Base-by-base conservation (phyloP, 164 flowering plant genomes). In the Vitis labrusca region DNA sequence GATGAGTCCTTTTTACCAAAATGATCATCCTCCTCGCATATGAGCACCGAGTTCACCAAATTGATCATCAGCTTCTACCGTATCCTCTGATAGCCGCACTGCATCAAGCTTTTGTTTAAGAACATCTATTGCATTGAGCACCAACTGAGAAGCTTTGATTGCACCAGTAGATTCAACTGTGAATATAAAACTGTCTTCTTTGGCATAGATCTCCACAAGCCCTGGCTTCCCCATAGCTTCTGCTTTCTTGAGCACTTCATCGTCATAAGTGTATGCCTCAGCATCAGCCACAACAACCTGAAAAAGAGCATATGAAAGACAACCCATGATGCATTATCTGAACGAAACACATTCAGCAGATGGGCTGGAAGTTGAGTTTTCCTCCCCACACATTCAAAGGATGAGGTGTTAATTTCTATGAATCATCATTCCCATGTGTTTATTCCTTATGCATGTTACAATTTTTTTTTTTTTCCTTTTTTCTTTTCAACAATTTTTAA, bases 91-190 rank as follows among this genome's bases (percentile, higher is more conserved):
- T 5, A 91, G 82, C 52, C 97, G 92, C 73, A 91, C 98, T 3
- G 98, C 93, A 82, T 96, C 99, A 69, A 95, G 83, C 80, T 96
- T 96, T 60, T 83, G 91, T 69, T 93, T 96, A 59, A 96, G 85
- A 51, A 96, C 70, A 49, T 96, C 92, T 13, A 96, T 96, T 10
- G 99, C 97, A 82, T 93, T 96, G 50, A 88, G 71, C 16, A 96
- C 83, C 79, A 96, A 57, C 75, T 91, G 97, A 48, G 95, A 87
- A 77, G 98, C 94, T 78, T 91, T 93, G 65, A 93, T 61, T 5
- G 95, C 97, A 67, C 98, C 99, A 12, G 99, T 96, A 16, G 99
- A 83, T 73, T 96, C 98, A 52, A 96, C 98, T 0, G 98, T 91
- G 81, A 96, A 91, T 19, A 93, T 85, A 63, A 96, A 96, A 59